Conservation (phyloP, 805 yeast species). For the Cyberlindnera mycetangii region DNA sequence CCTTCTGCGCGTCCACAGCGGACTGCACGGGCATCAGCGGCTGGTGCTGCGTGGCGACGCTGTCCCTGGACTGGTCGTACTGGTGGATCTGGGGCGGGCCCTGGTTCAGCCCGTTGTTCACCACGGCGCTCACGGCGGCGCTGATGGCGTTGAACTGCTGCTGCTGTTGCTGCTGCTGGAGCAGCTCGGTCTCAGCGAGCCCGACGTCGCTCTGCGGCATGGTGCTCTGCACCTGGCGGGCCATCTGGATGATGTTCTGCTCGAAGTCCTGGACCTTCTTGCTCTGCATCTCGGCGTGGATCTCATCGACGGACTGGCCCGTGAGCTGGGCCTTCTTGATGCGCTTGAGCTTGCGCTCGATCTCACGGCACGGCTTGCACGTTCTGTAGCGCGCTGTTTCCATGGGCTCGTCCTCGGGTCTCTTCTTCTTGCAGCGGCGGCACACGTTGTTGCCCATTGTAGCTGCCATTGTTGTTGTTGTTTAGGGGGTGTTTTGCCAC, state of each 20-base stretch:
- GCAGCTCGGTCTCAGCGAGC: no score
- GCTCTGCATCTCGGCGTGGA: slow-evolving; percentile 12
- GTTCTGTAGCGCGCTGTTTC: slow-evolving; percentile 32
- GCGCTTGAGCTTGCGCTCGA: slow-evolving; percentile 26
- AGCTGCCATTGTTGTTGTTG: slow-evolving; percentile 7
- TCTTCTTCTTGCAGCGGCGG: slow-evolving; percentile 32
- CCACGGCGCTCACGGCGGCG: slow-evolving; percentile 14
- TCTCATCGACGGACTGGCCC: slow-evolving; percentile 14
- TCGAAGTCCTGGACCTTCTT: slow-evolving; percentile 19
- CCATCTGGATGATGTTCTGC: slow-evolving; percentile 21
- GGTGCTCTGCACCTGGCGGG: slow-evolving; percentile 14
- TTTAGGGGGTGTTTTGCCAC: background rate
- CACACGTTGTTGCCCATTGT: slow-evolving; percentile 20
- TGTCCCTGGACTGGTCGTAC: slow-evolving; percentile 19
- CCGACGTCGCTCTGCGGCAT: slow-evolving; percentile 14
- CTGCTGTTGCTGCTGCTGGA: no score
- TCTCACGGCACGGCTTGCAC: slow-evolving; percentile 30
- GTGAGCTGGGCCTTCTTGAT: slow-evolving; percentile 22
- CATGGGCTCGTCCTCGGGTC: slow-evolving; percentile 28
- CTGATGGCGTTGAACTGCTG: slow-evolving; percentile 11
- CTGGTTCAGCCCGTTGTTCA: no score
- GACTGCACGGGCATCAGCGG: slow-evolving; percentile 15
- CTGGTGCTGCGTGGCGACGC: slow-evolving; percentile 7
- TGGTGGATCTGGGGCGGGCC: slow-evolving; percentile 24
- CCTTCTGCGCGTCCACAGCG: slow-evolving; percentile 14